Base-by-base conservation (phyloP, 1,139 yeast species). In the Debaryomyces coudertii region DNA sequence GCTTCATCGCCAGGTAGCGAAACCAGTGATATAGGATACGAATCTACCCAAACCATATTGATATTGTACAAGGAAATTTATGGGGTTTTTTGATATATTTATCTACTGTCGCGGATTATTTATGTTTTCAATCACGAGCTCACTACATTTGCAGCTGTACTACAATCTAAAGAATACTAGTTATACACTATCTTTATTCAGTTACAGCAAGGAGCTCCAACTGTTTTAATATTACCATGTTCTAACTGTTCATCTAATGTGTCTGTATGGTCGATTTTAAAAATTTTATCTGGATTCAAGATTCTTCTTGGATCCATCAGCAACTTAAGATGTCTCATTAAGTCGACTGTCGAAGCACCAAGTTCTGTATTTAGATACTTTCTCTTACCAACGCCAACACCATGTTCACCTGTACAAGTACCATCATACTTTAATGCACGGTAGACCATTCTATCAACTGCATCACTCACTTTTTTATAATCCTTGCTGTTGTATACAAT, bases 361-460 rank as follows among this genome's bases (percentile, higher is more conserved):
- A 73, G 58, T 50, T 74, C 79, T 11, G 49, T 45, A 11, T 62
- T 63, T 44, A 74, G 58, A 47, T 71, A 74, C 47, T 61, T 61
- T 43, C 79, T 51, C 47, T 74, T 74, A 2, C 79, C 79, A 2
- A 74, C 66, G 1, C 79, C 79, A 5, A 74, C 78, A 1, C 79
- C 79, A 51, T 74, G 79, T 50, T 74, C 79, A 14, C 79, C 79
- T 2, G 78, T 72, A 50, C 76, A 69, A 6, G 79, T 74, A 14
- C 79, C 79, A 43, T 71, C 78, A 42, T 62, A 62, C 14, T 62
- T 61, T 39, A 79, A 60, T 3, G 83, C 82, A 39, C 80, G 56
- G 20, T 61, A 55, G 2, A 79, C 81, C 81, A 79, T 74, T 46
- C 79, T 66, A 50, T 78, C 79, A 31, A 79, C 77, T 31, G 69